A percentile compares a stretch with the other conserved stretches of the same genome.
Evolutionary conservation across 1,139 yeast genomes (phyloP).

Genomic region (Blastobotrys persicus): DNA sequence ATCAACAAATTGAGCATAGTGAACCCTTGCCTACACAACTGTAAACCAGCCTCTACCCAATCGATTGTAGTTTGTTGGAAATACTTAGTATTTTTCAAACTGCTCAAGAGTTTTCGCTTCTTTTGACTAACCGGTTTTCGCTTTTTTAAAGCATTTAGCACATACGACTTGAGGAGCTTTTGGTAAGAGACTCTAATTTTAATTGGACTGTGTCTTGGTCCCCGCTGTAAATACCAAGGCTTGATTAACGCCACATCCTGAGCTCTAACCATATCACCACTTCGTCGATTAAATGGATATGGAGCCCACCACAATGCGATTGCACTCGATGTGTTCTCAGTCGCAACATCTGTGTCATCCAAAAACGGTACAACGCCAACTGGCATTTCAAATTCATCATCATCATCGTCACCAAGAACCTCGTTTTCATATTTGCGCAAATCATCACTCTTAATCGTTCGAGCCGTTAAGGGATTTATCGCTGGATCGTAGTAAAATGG

Average conservation of each 20-base stretch:
- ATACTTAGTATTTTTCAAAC: conserved; percentile 73
- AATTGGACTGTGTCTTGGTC: conserved; percentile 44
- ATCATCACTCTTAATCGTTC: conserved; percentile 32
- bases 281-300: conserved; percentile 73
- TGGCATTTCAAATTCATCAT: conserved; percentile 40
- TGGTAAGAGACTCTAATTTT: conserved; percentile 87
- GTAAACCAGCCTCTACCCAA: conserved; percentile 98
- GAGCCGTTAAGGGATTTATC: conserved; percentile 56
- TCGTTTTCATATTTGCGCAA: conserved; percentile 34
- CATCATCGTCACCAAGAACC: conserved; percentile 36
- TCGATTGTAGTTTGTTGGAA: conserved; percentile 91
- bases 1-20: conserved; percentile 88
- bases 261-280: conserved; percentile 73
- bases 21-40: conserved; percentile 88
- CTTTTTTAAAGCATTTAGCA: conserved; percentile 61
- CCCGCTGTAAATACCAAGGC: conserved; percentile 73
- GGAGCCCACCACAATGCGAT: conserved; percentile 75
- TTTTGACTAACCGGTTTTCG: conserved; percentile 43
- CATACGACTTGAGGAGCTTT: conserved; percentile 71
- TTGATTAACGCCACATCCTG: conserved; percentile 87
- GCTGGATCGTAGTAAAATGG: conserved; percentile 55
- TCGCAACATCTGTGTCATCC: conserved; percentile 43
- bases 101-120: conserved; percentile 60
- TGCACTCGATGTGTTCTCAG: conserved; percentile 55
- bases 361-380: conserved; percentile 49